A percentile compares a stretch with the other conserved stretches of the same genome.
These are phyloP conservation scores for Fusarium nelsonii DNA, from an alignment of 2,329 filamentous ascomycete species.

Conservation along the genomic window DNA sequence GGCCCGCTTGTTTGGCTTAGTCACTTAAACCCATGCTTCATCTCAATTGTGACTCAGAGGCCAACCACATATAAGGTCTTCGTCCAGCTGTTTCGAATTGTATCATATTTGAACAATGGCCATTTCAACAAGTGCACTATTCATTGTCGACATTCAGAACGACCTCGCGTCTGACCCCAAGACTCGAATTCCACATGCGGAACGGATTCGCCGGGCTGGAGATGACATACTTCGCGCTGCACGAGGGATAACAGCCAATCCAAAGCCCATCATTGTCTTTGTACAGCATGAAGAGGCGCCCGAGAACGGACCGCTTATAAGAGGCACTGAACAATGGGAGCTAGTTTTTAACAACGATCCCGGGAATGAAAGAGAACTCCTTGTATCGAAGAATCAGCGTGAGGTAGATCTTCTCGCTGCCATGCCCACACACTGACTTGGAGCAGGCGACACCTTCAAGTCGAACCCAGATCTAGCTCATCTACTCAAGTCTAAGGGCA, in stretches of 20 bases:
- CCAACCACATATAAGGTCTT: background rate
- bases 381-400: slow-evolving; percentile 9
- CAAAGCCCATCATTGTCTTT: slow-evolving; percentile 17
- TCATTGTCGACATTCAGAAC: slow-evolving; percentile 30
- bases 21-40: background rate
- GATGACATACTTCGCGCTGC: slow-evolving; percentile 5
- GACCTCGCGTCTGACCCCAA: slow-evolving; percentile 15
- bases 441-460: too few species aligned
- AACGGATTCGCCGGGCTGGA: slow-evolving; percentile 11
- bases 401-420: too few species aligned
- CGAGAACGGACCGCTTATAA: slow-evolving; percentile 12
- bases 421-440: too few species aligned
- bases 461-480: too few species aligned
- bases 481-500: too few species aligned
- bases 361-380: slow-evolving; percentile 2
- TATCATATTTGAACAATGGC: background rate
- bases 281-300: slow-evolving; percentile 28
- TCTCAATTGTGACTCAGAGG: background rate
- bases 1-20: background rate
- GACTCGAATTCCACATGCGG: slow-evolving; percentile 13
- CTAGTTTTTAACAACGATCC: slow-evolving; percentile 11
- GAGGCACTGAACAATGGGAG: slow-evolving; percentile 12
- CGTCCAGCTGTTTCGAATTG: background rate
- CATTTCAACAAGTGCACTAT: slow-evolving; percentile 13
- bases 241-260: background rate